Base-by-base conservation (phyloP, 768 basidiomycete genomes). In the Krasilnikovozyma curviuscula region DNA sequence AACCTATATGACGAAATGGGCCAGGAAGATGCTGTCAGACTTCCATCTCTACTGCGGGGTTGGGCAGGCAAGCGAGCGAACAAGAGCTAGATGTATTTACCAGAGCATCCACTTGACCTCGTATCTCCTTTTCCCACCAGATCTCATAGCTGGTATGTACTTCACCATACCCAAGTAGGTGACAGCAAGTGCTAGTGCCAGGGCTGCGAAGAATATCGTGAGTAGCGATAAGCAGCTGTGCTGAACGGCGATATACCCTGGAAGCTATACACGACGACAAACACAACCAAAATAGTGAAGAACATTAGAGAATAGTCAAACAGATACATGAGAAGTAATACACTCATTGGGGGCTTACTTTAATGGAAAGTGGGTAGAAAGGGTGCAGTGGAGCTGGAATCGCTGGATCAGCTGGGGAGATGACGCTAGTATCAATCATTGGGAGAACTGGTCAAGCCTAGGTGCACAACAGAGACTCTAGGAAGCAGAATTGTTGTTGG, bases 191-290 rank as follows among this genome's bases (percentile, higher is more conserved):
- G 32, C 46, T 16, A 25, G 31, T 13, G 24, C 40, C 8, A 52
- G 46, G 32, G 44, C 29, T 12, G 32, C 21, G 24, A 52, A 52
- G 40, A 52, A 52, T 40, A 47, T 34, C 3, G 35, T 7, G 10
- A 52, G 50, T 18, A 52, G 46, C n/a, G n/a, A n/a, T n/a, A n/a
- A n/a, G n/a, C 29, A 19, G 32, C 42, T 32, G n/a, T 44, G 50
- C 30, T 52, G 50, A 21, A 52, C 33, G 10, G 40, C 48, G 44
- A 42, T 47, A n/a, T n/a, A n/a, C n/a, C n/a, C n/a, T n/a, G n/a
- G 24, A 25, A 19, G 12, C 28, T 30, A 37, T 52, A 52, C 31
- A 19, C 32, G 1, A 32, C 31, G 5, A 5, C 5, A 33, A 52
- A 40, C 10, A 19, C 35, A 40, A 52, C n/a, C n/a, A n/a, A n/a